phyloP scores from a whole-genome alignment of 2,329 filamentous ascomycete genomes.

The Pyrenochaeta sp. region DNA sequence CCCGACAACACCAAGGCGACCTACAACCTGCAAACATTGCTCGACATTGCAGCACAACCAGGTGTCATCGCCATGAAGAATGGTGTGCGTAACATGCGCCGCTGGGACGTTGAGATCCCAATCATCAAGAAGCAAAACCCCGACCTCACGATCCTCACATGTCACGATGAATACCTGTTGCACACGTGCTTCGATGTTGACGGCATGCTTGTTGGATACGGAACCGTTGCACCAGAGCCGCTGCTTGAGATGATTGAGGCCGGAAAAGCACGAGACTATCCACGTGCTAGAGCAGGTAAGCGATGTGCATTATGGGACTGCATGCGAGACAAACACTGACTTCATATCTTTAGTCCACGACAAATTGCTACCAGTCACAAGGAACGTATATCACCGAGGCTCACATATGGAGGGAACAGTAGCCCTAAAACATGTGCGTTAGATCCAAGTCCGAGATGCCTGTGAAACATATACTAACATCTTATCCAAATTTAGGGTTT shows the following conservation, averaged over 20 bases:
- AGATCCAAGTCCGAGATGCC: too few relatives aligned
- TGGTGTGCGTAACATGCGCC: conserved; percentile 65
- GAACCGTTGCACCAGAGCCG: conserved; percentile 61
- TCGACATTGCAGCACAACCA: conserved; percentile 62
- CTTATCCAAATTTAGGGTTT: conserved; percentile 42
- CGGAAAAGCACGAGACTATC: conserved; percentile 61
- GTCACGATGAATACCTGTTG: conserved; percentile 63
- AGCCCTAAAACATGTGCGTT: conserved; percentile 54
- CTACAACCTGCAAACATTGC: conserved; percentile 61
- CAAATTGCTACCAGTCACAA: conserved; percentile 60
- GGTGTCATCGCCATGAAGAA: conserved; percentile 67
- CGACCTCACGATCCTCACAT: conserved; percentile 60
- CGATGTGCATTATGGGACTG: too few relatives aligned
- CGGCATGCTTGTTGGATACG: conserved; percentile 64
- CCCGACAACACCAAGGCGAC: conserved; percentile 63
- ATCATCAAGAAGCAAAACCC: conserved; percentile 60
- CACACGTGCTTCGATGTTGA: conserved; percentile 63
- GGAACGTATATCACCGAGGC: conserved; percentile 63
- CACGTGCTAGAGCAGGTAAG: conserved; percentile 50
- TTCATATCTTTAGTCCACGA: conserved; percentile 53
- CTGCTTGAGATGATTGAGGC: conserved; percentile 61
- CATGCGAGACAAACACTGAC: too few relatives aligned
- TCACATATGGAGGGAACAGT: conserved; percentile 66
- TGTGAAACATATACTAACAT: too few relatives aligned
- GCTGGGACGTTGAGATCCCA: conserved; percentile 65